Evolutionary conservation across 129 eudicot genomes (phyloP), one percentile per base, ranked within the genome.

Genomic region (Pseudognaphalium luteoalbum): DNA sequence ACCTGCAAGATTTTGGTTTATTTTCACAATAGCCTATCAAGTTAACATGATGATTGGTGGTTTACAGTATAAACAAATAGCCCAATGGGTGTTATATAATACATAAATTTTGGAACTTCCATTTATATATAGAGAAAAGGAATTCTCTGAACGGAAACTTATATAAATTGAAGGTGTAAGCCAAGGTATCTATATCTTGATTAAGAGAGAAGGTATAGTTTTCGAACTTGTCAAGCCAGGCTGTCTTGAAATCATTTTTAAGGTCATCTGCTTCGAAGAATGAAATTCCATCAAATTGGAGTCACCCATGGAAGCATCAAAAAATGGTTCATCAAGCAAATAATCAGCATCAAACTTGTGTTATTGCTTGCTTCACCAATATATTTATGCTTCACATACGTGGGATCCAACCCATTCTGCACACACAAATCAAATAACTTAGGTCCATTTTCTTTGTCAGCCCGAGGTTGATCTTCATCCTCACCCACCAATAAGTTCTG

Each of bases 181-280:
- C 28, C 28, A 25, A 47, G 54, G 54, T 47, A 9, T 47, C 54
- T 16, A 9, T 14, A 0, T 47, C 54, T 47, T 0, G 16, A 3
- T 6, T 47, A 47, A 47, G 54, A 47, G 2, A 47, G 5, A 9
- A 47, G 12, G 54, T 47, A 47, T 47, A 47, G 54, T 9, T 47
- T 7, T 14, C 12, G 16, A 47, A 47, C 54, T 4, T 47, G 54
- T 47, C 54, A 47, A 47, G 54, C 54, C 54, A 47, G 14, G 15
- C 15, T 47, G 54, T 47, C 15, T 47, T 47, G 15, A 47, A 7
- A 47, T 89, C 87, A 58, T 82, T 81, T 52, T 77, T 62, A 71
- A 88, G 81, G 47, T 93, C 96, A 75, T 83, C 81, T 62, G 93
- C 83, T 85, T 90, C 98, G 11, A 90, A 62, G 80, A 85, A 93